phyloP scores from a whole-genome alignment of 169 alveolate genomes.

The Cryptosporidium parvum region DNA sequence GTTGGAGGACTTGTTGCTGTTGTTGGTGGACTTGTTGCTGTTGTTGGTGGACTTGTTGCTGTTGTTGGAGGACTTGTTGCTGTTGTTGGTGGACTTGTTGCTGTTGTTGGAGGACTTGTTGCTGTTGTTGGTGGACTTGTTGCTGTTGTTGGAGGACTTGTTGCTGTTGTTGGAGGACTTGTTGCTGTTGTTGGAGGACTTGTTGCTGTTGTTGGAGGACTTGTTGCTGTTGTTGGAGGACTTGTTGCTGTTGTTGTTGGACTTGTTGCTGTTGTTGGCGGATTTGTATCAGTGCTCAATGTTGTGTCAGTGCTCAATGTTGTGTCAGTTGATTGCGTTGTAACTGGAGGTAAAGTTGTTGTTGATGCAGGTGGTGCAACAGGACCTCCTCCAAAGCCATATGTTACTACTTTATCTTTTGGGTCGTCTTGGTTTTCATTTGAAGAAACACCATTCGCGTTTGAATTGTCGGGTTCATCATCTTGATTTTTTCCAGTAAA shows the following conservation, averaged over 20 bases:
- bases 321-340: background rate
- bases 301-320: background rate
- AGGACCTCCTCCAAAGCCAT: constrained; percentile 23
- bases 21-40: background rate
- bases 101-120: too few species aligned
- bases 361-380: background rate
- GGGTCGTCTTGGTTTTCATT: background rate
- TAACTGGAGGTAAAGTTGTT: constrained; percentile 9
- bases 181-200: background rate
- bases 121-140: background rate
- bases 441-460: background rate
- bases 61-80: background rate
- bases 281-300: background rate
- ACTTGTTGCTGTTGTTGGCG: background rate
- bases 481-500: background rate
- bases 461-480: background rate
- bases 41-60: background rate
- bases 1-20: background rate
- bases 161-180: background rate
- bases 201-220: background rate
- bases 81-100: background rate
- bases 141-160: background rate
- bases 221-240: too few species aligned
- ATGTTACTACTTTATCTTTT: background rate
- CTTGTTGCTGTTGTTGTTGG: background rate